Conservation (phyloP, 2,329 filamentous ascomycete species). For the Fusarium torreyae region DNA sequence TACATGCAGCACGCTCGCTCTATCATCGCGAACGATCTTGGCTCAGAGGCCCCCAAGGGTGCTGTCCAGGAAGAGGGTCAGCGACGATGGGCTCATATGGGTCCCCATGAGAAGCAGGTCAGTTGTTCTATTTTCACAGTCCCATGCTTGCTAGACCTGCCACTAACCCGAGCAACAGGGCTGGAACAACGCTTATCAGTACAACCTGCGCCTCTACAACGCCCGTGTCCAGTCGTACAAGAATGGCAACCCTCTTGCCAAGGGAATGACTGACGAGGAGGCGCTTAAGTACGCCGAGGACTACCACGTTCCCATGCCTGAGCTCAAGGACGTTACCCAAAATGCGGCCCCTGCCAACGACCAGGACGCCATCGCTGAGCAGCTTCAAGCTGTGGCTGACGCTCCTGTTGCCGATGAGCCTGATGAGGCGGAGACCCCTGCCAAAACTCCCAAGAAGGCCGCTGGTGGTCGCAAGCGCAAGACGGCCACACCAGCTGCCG, state of each 20-base stretch:
- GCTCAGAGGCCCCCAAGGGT: conserved; percentile 82
- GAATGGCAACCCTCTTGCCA: conserved; percentile 70
- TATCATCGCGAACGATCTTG: conserved; percentile 85
- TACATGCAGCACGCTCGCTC: conserved; percentile 91
- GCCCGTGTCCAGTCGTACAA: conserved; percentile 77
- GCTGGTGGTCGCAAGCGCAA: conserved; percentile 69
- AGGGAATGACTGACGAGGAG: conserved; percentile 73
- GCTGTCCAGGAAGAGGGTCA: conserved; percentile 91
- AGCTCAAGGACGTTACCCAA: conserved; percentile 60
- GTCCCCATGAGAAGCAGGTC: conserved; percentile 77
- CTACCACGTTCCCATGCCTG: conserved; percentile 68
- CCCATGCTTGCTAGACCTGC: background rate
- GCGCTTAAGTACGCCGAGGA: conserved; percentile 73
- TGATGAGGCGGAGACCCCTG: conserved; percentile 62
- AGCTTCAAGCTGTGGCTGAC: conserved; percentile 64
- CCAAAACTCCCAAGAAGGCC: conserved; percentile 73
- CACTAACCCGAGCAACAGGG: conserved; percentile 54
- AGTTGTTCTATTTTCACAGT: conserved; percentile 37
- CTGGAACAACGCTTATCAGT: conserved; percentile 78
- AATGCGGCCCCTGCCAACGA: conserved; percentile 58
- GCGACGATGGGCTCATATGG: conserved; percentile 86
- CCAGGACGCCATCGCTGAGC: conserved; percentile 71
- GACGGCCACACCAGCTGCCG: conserved; percentile 64
- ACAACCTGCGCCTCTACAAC: conserved; percentile 77
- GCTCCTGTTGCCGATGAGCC: conserved; percentile 56